A percentile compares a stretch with the other conserved stretches of the same genome.
Evolutionary conservation across 2,329 filamentous ascomycete species (phyloP).

Genomic region (Emmonsiellopsis sp.): DNA sequence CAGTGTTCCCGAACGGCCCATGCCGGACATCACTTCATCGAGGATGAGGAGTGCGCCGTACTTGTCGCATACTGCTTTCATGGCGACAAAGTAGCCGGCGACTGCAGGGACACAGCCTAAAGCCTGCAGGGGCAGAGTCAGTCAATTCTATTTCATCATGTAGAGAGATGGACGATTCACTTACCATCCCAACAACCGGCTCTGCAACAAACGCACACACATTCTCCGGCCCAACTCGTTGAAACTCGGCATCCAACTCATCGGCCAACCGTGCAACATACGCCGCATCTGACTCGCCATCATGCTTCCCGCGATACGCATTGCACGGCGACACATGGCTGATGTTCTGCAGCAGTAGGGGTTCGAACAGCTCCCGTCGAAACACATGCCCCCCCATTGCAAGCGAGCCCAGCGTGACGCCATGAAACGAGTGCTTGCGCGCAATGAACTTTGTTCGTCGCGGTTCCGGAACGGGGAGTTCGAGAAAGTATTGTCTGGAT

Average conservation of each 20-base stretch:
- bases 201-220: constrained; percentile 67
- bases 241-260: constrained; percentile 61
- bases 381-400: constrained; percentile 53
- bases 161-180: constrained; percentile 15
- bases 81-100: constrained; percentile 58
- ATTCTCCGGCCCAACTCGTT: constrained; percentile 51
- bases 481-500: constrained; percentile 55
- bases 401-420: constrained; percentile 59
- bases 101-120: constrained; percentile 60
- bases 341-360: constrained; percentile 47
- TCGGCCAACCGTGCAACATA: constrained; percentile 53
- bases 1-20: constrained; percentile 48
- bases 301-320: constrained; percentile 48
- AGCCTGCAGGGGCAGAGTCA: constrained; percentile 32
- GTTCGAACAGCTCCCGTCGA: constrained; percentile 53
- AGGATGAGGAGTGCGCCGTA: constrained; percentile 67
- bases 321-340: constrained; percentile 59
- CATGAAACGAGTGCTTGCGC: constrained; percentile 59
- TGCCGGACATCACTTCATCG: constrained; percentile 66
- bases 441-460: constrained; percentile 54
- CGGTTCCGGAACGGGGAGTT: constrained; percentile 43
- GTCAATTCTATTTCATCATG: too few relatives aligned
- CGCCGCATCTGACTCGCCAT: constrained; percentile 44
- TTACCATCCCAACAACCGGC: constrained; percentile 60
- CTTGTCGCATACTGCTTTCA: constrained; percentile 58